Conservation (phyloP, 2,329 filamentous ascomycete genomes). For the Trichoderma breve region DNA sequence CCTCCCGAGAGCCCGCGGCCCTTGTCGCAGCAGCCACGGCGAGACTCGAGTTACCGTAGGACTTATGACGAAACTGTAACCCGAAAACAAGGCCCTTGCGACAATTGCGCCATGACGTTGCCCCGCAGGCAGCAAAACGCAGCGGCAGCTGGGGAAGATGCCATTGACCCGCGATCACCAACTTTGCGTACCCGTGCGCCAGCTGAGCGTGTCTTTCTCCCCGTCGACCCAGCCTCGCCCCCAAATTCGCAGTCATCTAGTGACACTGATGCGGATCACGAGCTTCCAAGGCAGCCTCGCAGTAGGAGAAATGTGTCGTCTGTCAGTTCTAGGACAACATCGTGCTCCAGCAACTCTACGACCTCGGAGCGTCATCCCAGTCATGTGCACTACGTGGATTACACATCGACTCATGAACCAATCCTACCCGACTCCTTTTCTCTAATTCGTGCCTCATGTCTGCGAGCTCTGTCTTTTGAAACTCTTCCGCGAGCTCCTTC, state of each 20-base stretch:
- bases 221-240: conserved; percentile 47
- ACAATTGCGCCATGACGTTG: conserved; percentile 66
- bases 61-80: conserved; percentile 67
- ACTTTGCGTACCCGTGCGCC: conserved; percentile 60
- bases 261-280: conserved; percentile 52
- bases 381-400: conserved; percentile 65
- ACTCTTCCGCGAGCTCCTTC: conserved; percentile 58
- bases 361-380: conserved; percentile 44
- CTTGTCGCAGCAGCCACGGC: conserved; percentile 41
- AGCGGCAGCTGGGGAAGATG: conserved; percentile 29
- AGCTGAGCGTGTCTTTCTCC: conserved; percentile 57
- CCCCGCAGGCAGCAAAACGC: conserved; percentile 41
- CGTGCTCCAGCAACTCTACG: conserved; percentile 54
- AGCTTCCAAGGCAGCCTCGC: conserved; percentile 38
- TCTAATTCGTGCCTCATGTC: conserved; percentile 63
- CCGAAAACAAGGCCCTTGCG: conserved; percentile 61
- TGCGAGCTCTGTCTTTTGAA: conserved; percentile 65
- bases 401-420: conserved; percentile 67
- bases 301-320: conserved; percentile 46
- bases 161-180: conserved; percentile 47
- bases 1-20: conserved; percentile 57
- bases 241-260: conserved; percentile 53
- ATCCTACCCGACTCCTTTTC: conserved; percentile 61
- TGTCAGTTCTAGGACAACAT: conserved; percentile 44
- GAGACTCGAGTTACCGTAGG: conserved; percentile 59